phyloP scores from a whole-genome alignment of 495 filamentous ascomycete genomes.

The Pyronema domesticum region DNA sequence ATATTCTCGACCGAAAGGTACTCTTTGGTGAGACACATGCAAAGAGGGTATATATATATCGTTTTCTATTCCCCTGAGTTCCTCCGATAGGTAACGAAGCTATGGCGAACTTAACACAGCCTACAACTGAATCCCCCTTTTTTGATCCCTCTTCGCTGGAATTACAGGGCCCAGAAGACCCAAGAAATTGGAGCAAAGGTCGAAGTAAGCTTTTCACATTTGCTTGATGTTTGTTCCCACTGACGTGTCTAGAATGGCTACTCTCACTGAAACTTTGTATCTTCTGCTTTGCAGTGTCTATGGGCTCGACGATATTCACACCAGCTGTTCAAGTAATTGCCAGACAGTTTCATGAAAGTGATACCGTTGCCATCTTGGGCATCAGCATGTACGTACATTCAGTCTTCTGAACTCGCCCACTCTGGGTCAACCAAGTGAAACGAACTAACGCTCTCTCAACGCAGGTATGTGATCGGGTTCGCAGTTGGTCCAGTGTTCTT shows the following conservation, averaged over 20 bases:
- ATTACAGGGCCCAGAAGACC: slow-evolving; percentile 3
- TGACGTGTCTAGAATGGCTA: slow-evolving; percentile 8
- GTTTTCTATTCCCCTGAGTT: not conserved
- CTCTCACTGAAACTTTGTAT: slow-evolving; percentile 8
- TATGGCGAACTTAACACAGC: not conserved
- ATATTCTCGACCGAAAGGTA: too few relatives aligned
- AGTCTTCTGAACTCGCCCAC: not conserved
- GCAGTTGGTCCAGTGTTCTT: slow-evolving; percentile 45
- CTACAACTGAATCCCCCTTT: not conserved
- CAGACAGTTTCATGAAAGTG: slow-evolving; percentile 34
- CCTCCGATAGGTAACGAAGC: not conserved
- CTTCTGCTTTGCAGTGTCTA: slow-evolving; percentile 14
- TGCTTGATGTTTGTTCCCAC: not conserved
- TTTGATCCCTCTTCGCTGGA: not conserved
- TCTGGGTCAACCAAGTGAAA: not conserved
- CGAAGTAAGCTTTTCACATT: slow-evolving; percentile 4
- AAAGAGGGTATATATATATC: not conserved
- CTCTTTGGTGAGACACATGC: not conserved
- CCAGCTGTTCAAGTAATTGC: slow-evolving; percentile 39
- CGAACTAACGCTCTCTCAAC: not conserved
- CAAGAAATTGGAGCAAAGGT: slow-evolving; percentile 10
- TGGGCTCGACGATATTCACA: slow-evolving; percentile 39
- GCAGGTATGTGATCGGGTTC: slow-evolving; percentile 36
- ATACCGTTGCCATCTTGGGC: slow-evolving; percentile 45
- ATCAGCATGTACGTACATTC: slow-evolving; percentile 43